A percentile compares a stretch with the other conserved stretches of the same genome.
These are phyloP conservation scores for Ambrosiella xylebori DNA, from an alignment of 2,329 filamentous ascomycete genomes.

Conservation along the genomic window DNA sequence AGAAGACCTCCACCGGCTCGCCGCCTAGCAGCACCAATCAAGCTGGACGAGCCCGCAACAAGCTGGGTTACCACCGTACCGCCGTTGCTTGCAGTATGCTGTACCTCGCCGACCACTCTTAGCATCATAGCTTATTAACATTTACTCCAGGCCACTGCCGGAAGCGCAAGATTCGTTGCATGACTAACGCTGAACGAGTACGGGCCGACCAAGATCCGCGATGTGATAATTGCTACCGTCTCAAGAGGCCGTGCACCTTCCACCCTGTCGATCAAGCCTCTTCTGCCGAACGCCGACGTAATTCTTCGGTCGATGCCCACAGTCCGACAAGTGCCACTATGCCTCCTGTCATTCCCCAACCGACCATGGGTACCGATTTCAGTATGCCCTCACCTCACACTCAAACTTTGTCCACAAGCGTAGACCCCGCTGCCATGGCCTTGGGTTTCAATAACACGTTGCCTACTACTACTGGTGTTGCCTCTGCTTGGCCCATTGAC, in stretches of 20 bases:
- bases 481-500: too few relatives aligned
- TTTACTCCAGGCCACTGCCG: conserved; percentile 60
- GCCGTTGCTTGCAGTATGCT: conserved; percentile 88
- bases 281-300: conserved; percentile 23
- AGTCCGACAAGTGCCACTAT: conserved; percentile 19
- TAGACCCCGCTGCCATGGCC: too few relatives aligned
- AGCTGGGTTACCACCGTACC: conserved; percentile 86
- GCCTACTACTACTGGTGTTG: too few relatives aligned
- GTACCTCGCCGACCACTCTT: background rate
- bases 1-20: background rate
- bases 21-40: background rate
- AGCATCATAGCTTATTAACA: background rate
- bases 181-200: conserved; percentile 47
- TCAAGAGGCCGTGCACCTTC: conserved; percentile 92
- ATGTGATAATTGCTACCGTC: conserved; percentile 80
- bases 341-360: too few relatives aligned
- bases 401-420: too few relatives aligned
- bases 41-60: conserved; percentile 41
- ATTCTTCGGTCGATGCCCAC: conserved; percentile 17
- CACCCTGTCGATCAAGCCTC: conserved; percentile 62
- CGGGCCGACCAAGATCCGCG: conserved; percentile 39
- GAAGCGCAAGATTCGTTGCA: conserved; percentile 81
- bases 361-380: too few relatives aligned
- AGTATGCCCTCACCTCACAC: too few relatives aligned
- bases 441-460: conserved; percentile 13